These are phyloP conservation scores for Alternaria atra DNA, from an alignment of 2,329 filamentous ascomycete species.

Conservation along the genomic window DNA sequence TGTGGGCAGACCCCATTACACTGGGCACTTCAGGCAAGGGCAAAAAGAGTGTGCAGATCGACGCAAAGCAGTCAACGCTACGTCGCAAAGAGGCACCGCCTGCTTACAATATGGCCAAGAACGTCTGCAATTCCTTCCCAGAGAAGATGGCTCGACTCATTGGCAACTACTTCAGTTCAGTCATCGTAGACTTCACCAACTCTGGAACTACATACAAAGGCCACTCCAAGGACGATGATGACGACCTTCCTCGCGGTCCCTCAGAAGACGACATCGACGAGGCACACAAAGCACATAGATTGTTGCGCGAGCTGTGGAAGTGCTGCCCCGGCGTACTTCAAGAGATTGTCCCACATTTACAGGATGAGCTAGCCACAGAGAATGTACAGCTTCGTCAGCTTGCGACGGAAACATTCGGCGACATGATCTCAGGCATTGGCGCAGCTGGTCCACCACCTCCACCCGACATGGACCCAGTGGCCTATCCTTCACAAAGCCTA, in stretches of 20 bases:
- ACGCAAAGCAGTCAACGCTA: slow-evolving; percentile 82
- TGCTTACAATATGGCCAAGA: slow-evolving; percentile 96
- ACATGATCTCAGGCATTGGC: slow-evolving; percentile 93
- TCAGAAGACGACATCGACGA: slow-evolving; percentile 88
- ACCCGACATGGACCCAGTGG: slow-evolving; percentile 77
- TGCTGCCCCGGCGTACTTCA: slow-evolving; percentile 87
- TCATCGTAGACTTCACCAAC: slow-evolving; percentile 83
- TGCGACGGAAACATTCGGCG: slow-evolving; percentile 92
- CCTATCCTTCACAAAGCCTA: slow-evolving; percentile 80
- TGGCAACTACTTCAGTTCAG: slow-evolving; percentile 95
- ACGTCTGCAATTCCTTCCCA: slow-evolving; percentile 85
- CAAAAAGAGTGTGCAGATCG: slow-evolving; percentile 64
- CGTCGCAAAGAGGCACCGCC: slow-evolving; percentile 87
- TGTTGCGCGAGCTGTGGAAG: slow-evolving; percentile 93
- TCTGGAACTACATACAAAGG: slow-evolving; percentile 29
- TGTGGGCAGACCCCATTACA: slow-evolving; percentile 79
- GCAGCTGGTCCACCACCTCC: slow-evolving; percentile 83
- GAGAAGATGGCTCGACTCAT: slow-evolving; percentile 96
- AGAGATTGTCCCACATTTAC: slow-evolving; percentile 92
- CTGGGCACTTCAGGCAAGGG: slow-evolving; percentile 57
- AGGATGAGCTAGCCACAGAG: slow-evolving; percentile 90
- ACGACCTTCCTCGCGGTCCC: slow-evolving; percentile 65
- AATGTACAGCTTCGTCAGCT: slow-evolving; percentile 85
- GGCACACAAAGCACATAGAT: slow-evolving; percentile 84
- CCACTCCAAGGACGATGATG: slow-evolving; percentile 52